Base-by-base conservation (phyloP, 2,329 filamentous ascomycete species). In the Apiospora aurea region DNA sequence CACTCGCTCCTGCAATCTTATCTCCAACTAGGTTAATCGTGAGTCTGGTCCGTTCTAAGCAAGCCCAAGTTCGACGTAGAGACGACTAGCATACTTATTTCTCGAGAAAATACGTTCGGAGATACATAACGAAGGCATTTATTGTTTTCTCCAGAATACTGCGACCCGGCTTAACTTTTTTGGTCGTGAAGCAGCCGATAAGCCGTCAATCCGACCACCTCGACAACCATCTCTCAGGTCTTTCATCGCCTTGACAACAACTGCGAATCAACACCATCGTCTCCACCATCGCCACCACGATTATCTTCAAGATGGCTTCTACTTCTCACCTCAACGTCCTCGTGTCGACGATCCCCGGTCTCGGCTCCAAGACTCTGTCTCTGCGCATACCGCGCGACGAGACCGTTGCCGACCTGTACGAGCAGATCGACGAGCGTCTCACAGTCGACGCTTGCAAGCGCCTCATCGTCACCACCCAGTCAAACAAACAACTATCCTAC, bases 381-480 rank as follows among this genome's bases (percentile, higher is more conserved):
- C 86, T 98, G n/a, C 91, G 94, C 0, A 84, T 97, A 29, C 85
- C 90, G 11, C 84, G 89, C 38, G 86, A 90, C 44, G 90, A 92
- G 10, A 89, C 90, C 16, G 84, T 95, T 77, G 86, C 88, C 71
- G 88, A 94, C 75, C 86, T 98, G 24, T 90, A 91, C 76, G 82
- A 88, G 69, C 83, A 84, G 71, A 87, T 95, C 82, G 82, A 90
- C 80, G 87, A 84, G 75, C 93, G 87, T 75, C 86, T 92, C 67
- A 93, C 88, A 70, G 41, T 69, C 24, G 41, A 71, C 21, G 85
- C 84, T 71, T 86, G 84, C 76, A 86, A 83, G 75, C 88, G 90
- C 69, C 88, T 97, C 70, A 89, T 96, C 72, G 87, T 99, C 51
- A 97, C 95, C 2, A 97, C 96, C 0, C 88, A 92, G 71, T 92